Conservation (phyloP, 176 grass and related monocot genomes). For the Oryza punctata region DNA sequence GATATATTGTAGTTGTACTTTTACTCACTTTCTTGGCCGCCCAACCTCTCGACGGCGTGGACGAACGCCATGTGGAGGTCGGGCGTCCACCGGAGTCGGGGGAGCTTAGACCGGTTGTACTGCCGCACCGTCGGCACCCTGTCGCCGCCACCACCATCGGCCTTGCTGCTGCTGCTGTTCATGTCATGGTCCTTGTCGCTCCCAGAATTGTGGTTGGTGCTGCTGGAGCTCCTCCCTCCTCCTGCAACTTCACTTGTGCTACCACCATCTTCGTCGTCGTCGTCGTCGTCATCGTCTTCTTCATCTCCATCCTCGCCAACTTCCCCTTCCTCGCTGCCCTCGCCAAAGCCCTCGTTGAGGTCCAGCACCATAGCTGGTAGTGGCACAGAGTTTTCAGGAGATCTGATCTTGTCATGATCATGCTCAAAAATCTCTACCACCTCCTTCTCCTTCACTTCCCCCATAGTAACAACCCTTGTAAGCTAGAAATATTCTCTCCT, state of each 20-base stretch:
- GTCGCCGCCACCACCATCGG: constrained; percentile 47
- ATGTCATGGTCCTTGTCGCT: constrained; percentile 36
- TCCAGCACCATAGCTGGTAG: constrained; percentile 40
- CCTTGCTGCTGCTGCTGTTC: constrained; percentile 41
- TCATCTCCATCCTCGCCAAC: constrained; percentile 13
- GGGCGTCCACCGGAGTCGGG: constrained; percentile 87
- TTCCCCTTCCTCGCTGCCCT: constrained; percentile 29
- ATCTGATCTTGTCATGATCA: constrained; percentile 35
- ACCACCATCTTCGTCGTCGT: constrained; percentile 12
- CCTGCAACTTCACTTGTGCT: constrained; percentile 46
- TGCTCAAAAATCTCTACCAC: constrained; percentile 53
- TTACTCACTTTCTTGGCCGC: constrained; percentile 96
- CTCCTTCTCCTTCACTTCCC: constrained; percentile 52
- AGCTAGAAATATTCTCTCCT: not conserved
- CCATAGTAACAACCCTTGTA: constrained; percentile 18
- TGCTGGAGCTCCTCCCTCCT: constrained; percentile 48
- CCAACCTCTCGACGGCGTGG: constrained; percentile 84
- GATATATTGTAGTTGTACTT: no score
- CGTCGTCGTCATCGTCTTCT: not conserved
- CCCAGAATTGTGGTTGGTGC: constrained; percentile 46
- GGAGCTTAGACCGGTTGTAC: constrained; percentile 87
- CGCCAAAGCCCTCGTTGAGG: constrained; percentile 61
- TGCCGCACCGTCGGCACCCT: constrained; percentile 62
- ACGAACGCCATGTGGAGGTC: constrained; percentile 95
- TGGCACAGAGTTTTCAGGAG: constrained; percentile 26